Evolutionary conservation across 75 land plant species (phyloP).

Genomic region (Cunninghamia lanceolata): DNA sequence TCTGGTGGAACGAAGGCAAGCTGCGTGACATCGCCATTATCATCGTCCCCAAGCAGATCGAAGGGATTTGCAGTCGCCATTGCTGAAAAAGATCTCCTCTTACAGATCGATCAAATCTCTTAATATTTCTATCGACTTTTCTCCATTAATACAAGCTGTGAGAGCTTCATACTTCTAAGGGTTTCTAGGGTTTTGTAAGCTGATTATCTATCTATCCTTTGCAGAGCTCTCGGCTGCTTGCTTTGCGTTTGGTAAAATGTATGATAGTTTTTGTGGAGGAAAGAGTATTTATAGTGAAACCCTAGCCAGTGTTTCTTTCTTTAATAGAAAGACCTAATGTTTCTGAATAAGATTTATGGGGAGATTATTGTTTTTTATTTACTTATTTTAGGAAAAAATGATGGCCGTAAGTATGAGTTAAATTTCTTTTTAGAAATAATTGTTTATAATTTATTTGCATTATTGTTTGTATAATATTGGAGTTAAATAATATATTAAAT

Average conservation of each 20-base stretch:
- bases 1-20: conserved; percentile 25
- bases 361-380: neutral
- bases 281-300: neutral
- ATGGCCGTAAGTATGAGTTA: no score
- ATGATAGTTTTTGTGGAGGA: neutral
- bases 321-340: neutral
- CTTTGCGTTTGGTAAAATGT: neutral
- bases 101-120: neutral
- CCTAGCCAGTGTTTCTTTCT: neutral
- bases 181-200: neutral
- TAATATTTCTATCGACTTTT: neutral
- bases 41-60: conserved; percentile 54
- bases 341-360: neutral
- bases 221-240: neutral
- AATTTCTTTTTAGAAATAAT: no score
- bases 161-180: neutral
- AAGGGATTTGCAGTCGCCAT: conserved; percentile 57
- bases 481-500: no score
- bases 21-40: conserved; percentile 46
- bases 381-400: neutral
- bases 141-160: neutral
- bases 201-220: neutral
- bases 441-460: no score
- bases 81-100: neutral
- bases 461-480: no score